These are phyloP conservation scores for Fusarium keratoplasticum DNA, from an alignment of 2,329 filamentous ascomycete species.

Conservation along the genomic window DNA sequence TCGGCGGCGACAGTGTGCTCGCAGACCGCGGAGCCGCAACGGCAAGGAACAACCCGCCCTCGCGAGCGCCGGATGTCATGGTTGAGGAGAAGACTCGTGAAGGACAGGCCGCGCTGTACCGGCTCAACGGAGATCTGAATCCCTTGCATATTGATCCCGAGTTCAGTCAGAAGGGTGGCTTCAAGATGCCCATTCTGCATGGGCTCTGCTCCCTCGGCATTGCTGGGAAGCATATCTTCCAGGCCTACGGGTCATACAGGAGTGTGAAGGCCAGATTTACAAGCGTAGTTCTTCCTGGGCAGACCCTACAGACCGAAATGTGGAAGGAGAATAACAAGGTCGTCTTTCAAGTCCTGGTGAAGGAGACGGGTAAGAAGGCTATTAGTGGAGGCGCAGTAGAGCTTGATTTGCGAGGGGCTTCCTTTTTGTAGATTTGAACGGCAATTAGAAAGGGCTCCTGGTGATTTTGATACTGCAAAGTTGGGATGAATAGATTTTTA, in stretches of 20 bases:
- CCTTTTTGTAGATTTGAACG: slow-evolving; percentile 45
- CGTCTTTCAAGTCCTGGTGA: slow-evolving; percentile 87
- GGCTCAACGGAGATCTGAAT: slow-evolving; percentile 82
- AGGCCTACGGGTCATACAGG: slow-evolving; percentile 84
- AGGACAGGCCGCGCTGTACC: slow-evolving; percentile 93
- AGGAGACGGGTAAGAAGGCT: slow-evolving; percentile 91
- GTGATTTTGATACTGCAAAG: not conserved
- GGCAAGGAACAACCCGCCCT: slow-evolving; percentile 81
- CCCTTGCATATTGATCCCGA: slow-evolving; percentile 94
- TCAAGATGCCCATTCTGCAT: slow-evolving; percentile 94
- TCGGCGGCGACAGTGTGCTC: slow-evolving; percentile 84
- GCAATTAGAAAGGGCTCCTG: slow-evolving; percentile 48
- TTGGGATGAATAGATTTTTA: too few species aligned
- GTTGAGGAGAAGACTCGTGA: slow-evolving; percentile 88
- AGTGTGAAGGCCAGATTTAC: slow-evolving; percentile 95
- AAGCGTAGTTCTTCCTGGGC: slow-evolving; percentile 84
- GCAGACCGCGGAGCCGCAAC: slow-evolving; percentile 84
- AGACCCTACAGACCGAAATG: slow-evolving; percentile 94
- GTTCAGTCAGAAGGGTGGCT: slow-evolving; percentile 95
- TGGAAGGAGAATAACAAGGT: slow-evolving; percentile 87
- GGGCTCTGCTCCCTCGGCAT: slow-evolving; percentile 97
- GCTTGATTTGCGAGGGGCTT: slow-evolving; percentile 54
- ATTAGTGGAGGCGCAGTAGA: slow-evolving; percentile 86
- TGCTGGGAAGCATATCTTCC: slow-evolving; percentile 88
- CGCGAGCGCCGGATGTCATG: slow-evolving; percentile 81